Evolutionary conservation across 495 filamentous ascomycete species (phyloP), one percentile per base, ranked within the genome.

Genomic region (Penicillium herquei): DNA sequence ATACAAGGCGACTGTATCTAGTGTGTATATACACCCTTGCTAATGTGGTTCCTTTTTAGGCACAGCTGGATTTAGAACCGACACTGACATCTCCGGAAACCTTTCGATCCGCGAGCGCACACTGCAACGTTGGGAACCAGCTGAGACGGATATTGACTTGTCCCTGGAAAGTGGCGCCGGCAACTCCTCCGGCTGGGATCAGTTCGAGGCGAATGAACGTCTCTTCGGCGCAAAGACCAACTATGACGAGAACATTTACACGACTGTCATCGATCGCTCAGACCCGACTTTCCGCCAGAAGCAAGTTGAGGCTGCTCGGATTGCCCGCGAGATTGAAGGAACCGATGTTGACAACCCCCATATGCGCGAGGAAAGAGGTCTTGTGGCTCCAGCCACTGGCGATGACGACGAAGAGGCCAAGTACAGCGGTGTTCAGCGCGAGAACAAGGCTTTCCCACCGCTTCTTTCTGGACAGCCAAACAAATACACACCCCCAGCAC

Each of bases 211-310:
- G 40, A 98, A 98, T 60, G 87, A 95, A 69, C 81, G 84, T 34
- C 84, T 89, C 3, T 98, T 96, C 66, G 94, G 94, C 8, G 71
- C 93, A 35, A 90, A 83, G 71, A 91, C 84, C 14, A 88, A 88
- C 59, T 98, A 96, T 67, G 87, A 97, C 60, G 95, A 98, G 70
- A 90, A 87, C 62, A 84, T 93, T 44, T 99, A 99, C 67, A 99
- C 95, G 9, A 98, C 93, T 16, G 75, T 80, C 9, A 90, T 99
- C 58, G 85, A 99, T 66, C 88, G 85, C 56, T 86, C 72, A 32
- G 84, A 93, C 67, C 92, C 94, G 1, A 72, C 83, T 26, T 97
- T 94, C 71, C 85, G 84, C 56, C 83, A 89, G 65, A 84, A 86
- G 54, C 74, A 87, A 52, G 90, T 87, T 1, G 82, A 82, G 7